Conservation (phyloP, 2,329 filamentous ascomycete species). For the Nemania sp. region DNA sequence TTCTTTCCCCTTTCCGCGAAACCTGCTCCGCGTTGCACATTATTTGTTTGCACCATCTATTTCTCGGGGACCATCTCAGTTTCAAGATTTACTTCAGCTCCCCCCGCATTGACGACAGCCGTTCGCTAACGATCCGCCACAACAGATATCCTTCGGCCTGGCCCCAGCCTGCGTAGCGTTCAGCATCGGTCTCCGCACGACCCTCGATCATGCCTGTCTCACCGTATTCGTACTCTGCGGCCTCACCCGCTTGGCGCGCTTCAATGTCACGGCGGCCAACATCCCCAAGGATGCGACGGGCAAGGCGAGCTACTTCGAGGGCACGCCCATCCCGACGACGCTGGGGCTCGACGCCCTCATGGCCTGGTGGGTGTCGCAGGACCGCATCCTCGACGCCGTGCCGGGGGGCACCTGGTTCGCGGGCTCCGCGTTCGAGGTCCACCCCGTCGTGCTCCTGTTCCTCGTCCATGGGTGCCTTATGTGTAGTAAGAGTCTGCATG, state of each 20-base stretch:
- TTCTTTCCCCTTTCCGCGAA: background rate
- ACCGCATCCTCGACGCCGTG: conserved; percentile 78
- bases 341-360: conserved; percentile 80
- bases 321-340: conserved; percentile 92
- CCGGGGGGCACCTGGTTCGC: conserved; percentile 72
- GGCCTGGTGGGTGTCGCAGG: conserved; percentile 84
- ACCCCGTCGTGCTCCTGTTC: conserved; percentile 81
- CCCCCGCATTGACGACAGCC: too few species aligned
- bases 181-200: conserved; percentile 83
- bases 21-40: background rate
- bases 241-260: conserved; percentile 88
- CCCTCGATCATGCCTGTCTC: conserved; percentile 77
- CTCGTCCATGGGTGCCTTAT: conserved; percentile 89
- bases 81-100: too few species aligned
- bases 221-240: conserved; percentile 94
- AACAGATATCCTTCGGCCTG: conserved; percentile 91
- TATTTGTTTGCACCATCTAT: too few species aligned
- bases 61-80: background rate
- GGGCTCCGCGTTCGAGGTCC: conserved; percentile 77
- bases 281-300: conserved; percentile 90
- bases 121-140: background rate
- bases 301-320: conserved; percentile 95
- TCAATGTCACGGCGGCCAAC: conserved; percentile 91
- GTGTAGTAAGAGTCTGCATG: conserved; percentile 92
- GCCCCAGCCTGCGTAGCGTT: conserved; percentile 88